A percentile compares a stretch with the other conserved stretches of the same genome.
These are phyloP conservation scores for Phytophthora pisi DNA, from an alignment of 352 stramenopile species.

Conservation along the genomic window DNA sequence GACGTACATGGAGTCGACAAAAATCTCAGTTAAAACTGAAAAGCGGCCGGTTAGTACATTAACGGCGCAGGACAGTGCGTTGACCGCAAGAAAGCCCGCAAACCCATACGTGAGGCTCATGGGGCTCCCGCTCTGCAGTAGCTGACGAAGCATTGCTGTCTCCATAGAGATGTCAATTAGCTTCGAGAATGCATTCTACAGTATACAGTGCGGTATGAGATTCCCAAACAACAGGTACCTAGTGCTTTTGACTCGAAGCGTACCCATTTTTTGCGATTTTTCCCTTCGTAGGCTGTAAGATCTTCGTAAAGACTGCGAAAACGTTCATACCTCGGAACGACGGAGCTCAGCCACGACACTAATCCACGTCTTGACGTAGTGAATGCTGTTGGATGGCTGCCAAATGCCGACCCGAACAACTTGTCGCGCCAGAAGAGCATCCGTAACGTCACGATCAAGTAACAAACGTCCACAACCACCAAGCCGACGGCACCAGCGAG, in stretches of 20 bases:
- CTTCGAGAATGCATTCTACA: slow-evolving; percentile 34
- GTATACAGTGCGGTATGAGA: background rate
- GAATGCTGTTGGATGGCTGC: background rate
- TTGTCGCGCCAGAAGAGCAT: slow-evolving; percentile 29
- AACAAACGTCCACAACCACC: slow-evolving; percentile 17
- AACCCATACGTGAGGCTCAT: slow-evolving; percentile 28
- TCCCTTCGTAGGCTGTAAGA: slow-evolving; percentile 23
- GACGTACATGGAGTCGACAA: slow-evolving; percentile 38
- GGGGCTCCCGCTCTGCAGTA: slow-evolving; percentile 34
- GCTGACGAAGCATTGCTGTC: slow-evolving; percentile 22
- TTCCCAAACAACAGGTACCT: background rate
- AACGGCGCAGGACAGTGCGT: slow-evolving; percentile 24
- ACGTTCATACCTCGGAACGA: slow-evolving; percentile 5
- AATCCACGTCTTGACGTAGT: background rate
- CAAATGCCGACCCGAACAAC: slow-evolving; percentile 1
- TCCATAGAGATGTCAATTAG: slow-evolving; percentile 22
- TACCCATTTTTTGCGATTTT: slow-evolving; percentile 36
- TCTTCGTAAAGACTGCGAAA: slow-evolving; percentile 11
- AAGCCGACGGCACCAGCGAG: slow-evolving; percentile 7
- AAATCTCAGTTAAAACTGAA: slow-evolving; percentile 30
- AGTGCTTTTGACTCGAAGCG: background rate
- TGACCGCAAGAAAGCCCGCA: slow-evolving; percentile 23
- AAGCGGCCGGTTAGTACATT: slow-evolving; percentile 14
- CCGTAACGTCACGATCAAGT: slow-evolving; percentile 18
- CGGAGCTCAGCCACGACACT: background rate